Base-by-base conservation (phyloP, 2,329 filamentous ascomycete genomes). In the Fusarium coicis region DNA sequence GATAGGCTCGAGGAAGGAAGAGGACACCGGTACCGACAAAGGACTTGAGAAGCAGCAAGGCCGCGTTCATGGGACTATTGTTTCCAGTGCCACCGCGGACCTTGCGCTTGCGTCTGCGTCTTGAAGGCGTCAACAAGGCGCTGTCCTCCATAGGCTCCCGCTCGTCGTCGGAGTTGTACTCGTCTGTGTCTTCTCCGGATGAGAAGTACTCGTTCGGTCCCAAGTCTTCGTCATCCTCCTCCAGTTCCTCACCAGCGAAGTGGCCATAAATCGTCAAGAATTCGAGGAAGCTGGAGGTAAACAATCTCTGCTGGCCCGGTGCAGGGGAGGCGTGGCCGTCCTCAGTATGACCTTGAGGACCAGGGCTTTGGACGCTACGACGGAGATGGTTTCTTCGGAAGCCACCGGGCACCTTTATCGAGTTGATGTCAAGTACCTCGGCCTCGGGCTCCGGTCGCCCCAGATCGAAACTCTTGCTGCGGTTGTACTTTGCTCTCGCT, bases 21-120 rank as follows among this genome's bases (percentile, higher is more conserved):
- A 98, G 86, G 14, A 98, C 96, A 63, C 96, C 96, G 1, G 96
- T 99, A 26, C 97, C 96, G 53, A 99, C 96, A 80, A 99, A 99
- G 0, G 96, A 98, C 85, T 99, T 99, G 74, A 99, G 90, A 46
- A 99, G 87, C 60, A 99, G 87, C 75, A 98, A 83, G 16, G 93
- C 92, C 15, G 96, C 96, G 70, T 93, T 93, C 72, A 91, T 91
- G 7, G 93, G 91, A 55, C 90, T 93, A 76, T 94, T 95, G 60
- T 91, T 95, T 43, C 95, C 94, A 68, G 88, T 90, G 30, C 90
- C 89, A 58, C 91, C 89, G 46, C 93, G 92, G 57, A 89, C 87
- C 85, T 94, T 96, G 79, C 94, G 91, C 83, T 91, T 92, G 78
- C 94, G 90, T 83, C 90, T 92, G 67, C 91, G 90, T 76, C 89